Evolutionary conservation across 2,329 filamentous ascomycete genomes (phyloP), one percentile per base, ranked within the genome.

Genomic region (Cadophora sp.): DNA sequence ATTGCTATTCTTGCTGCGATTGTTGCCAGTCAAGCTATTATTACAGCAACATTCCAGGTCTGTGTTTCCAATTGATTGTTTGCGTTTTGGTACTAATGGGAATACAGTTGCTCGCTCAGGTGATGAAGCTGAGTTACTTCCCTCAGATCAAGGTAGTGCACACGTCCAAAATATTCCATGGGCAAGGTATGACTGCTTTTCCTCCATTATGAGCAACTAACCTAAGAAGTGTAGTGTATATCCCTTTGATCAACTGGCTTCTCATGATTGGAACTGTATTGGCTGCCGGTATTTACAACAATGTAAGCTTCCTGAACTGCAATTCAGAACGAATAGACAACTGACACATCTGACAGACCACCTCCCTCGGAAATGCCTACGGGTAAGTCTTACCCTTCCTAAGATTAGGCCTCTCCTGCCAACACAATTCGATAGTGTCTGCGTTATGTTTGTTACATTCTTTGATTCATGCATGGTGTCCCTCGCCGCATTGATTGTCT

Each of bases 361-460:
- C 87, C 0, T 84, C 84, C 63, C 83, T 93, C 0, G 91, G 91
- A 43, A 88, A 93, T 74, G 91, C 91, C 0, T 73, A 73, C 39
- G 72, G 71, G 66, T 72, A 66, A 47, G 60, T 48, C 1, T 20
- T 89, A n/a, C 22, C 13, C 18, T n/a, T 14, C 47, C 55, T 4
- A 13, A 41, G 7, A 53, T 5, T 60, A 4, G 18, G 18, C 7
- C 2, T 14, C 24, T 13, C n/a, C 39, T 39, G 20, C 50, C 56
- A n/a, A 63, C 22, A 1, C 8, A 3, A 47, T 11, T 9, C 0
- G 92, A 93, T 72, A 90, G 91, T 50, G 88, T 92, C 16, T 94
- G 91, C 71, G 91, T 94, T 76, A 92, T 93, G 75, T 87, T 92
- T 59, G 91, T 94, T 56, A 92, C 91, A 0, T 92, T 93, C 75